Evolutionary conservation across 1,139 yeast genomes (phyloP), one percentile per base, ranked within the genome.

Genomic region (Debaryomyces subglobosus): DNA sequence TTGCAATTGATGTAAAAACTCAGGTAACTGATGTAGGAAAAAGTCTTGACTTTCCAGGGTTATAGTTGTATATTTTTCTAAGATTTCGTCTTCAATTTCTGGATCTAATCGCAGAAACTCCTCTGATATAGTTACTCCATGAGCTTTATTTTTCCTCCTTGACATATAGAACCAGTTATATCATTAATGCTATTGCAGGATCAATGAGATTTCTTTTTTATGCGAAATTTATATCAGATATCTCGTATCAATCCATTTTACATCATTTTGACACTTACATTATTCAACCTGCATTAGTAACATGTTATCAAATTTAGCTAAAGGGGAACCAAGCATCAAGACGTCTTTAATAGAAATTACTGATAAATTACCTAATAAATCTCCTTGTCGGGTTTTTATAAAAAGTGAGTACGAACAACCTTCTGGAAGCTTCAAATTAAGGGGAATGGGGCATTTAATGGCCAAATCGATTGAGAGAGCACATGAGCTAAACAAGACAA

Each of bases 371-470:
- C 58, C 67, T 42, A 24, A 59, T 47, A 43, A 58, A 27, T 69
- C 75, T 2, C 75, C 76, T 24, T 81, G 85, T 50, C 74, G 79
- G 25, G 72, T 84, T 5, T 70, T 73, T 30, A 68, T 85, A 51
- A 86, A 86, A 60, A 79, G 82, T 51, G 94, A 86, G 57, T 73
- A 72, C 53, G 73, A 81, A 32, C 94, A 86, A 59, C 91, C 92
- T 3, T 75, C 86, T 13, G 91, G 92, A 0, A 81, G 88, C 44
- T 86, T 86, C 72, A 86, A 86, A 61, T 71, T 84, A 25, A 71
- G 92, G 56, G 91, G 91, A 0, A 74, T 86, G 35, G 85, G 89
- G 3, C 59, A 75, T 53, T 67, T 79, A 44, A 74, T 81, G 23
- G 52, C 60, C 21, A 60, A 62, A 41, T 65, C 69, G 8, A 62